Evolutionary conservation across 192 early-diverging fungal species (phyloP).

Genomic region (Backusella luteola): DNA sequence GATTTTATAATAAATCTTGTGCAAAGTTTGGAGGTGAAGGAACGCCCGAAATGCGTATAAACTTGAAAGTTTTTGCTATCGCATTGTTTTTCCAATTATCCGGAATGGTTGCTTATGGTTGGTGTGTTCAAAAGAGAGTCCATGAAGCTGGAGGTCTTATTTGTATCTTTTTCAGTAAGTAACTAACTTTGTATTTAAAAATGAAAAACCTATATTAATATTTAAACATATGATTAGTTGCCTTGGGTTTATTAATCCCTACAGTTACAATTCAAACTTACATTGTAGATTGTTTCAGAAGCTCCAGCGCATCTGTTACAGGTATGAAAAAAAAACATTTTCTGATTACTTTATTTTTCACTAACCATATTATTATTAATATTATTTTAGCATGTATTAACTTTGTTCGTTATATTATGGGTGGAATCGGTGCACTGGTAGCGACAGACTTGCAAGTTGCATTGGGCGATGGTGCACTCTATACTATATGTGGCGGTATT

Average conservation of each 20-base stretch:
- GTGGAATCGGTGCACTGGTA: not conserved
- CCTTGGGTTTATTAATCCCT: constrained; percentile 23
- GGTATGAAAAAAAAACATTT: constrained; percentile 11
- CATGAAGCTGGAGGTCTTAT: constrained; percentile 30
- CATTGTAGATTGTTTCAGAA: constrained; percentile 35
- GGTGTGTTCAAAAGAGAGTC: constrained; percentile 31
- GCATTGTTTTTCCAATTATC: constrained; percentile 9
- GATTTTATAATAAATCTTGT: constrained; percentile 18
- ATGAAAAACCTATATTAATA: not conserved
- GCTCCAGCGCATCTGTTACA: constrained; percentile 31
- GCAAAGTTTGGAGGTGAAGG: not conserved
- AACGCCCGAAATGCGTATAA: constrained; percentile 26
- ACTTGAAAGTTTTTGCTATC: constrained; percentile 9
- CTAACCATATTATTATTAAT: not conserved
- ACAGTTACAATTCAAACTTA: constrained; percentile 29
- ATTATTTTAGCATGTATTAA: not conserved
- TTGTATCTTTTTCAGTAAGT: constrained; percentile 32
- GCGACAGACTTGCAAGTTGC: not conserved
- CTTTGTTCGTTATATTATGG: not conserved
- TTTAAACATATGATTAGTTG: constrained; percentile 14
- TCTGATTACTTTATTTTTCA: not conserved
- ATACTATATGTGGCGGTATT: not conserved
- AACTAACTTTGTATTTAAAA: not conserved
- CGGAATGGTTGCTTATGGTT: constrained; percentile 31
- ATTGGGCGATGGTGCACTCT: not conserved